phyloP scores from a whole-genome alignment of 345 rosid species.

The Populus pruinosa region DNA sequence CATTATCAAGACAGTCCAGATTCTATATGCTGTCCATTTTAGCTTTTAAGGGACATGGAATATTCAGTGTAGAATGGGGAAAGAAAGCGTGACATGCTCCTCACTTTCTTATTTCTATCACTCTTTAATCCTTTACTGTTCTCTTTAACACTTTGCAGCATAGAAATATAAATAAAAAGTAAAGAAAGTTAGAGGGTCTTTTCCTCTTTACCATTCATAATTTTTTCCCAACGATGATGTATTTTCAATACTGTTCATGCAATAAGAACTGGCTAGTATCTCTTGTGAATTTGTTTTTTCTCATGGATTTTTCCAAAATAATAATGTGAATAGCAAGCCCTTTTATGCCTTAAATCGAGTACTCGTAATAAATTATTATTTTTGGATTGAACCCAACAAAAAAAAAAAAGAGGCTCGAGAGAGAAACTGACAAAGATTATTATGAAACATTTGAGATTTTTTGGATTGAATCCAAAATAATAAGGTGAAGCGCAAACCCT shows the following conservation, averaged over 20 bases:
- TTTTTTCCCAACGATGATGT: neutral
- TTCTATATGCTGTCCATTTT: neutral
- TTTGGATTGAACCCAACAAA: no score
- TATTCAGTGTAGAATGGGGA: neutral
- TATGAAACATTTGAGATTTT: no score
- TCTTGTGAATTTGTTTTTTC: no score
- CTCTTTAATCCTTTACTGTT: neutral
- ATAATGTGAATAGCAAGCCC: neutral
- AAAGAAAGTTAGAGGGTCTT: neutral
- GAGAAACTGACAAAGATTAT: no score
- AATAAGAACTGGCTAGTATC: no score
- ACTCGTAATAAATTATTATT: no score
- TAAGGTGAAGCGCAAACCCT: no score
- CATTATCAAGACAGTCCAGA: neutral
- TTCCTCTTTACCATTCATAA: neutral
- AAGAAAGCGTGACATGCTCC: neutral
- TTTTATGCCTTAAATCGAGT: no score
- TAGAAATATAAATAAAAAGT: neutral
- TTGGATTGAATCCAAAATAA: neutral
- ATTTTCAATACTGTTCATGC: neutral
- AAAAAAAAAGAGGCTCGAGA: no score
- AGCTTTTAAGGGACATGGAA: neutral
- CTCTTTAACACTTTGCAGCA: neutral
- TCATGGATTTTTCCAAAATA: neutral
- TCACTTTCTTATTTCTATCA: neutral